Percentiles rank a stretch among this genome's conserved stretches.
Evolutionary conservation across 2,329 filamentous ascomycete species (phyloP).

Genomic region (Aspergillus brasiliensis): DNA sequence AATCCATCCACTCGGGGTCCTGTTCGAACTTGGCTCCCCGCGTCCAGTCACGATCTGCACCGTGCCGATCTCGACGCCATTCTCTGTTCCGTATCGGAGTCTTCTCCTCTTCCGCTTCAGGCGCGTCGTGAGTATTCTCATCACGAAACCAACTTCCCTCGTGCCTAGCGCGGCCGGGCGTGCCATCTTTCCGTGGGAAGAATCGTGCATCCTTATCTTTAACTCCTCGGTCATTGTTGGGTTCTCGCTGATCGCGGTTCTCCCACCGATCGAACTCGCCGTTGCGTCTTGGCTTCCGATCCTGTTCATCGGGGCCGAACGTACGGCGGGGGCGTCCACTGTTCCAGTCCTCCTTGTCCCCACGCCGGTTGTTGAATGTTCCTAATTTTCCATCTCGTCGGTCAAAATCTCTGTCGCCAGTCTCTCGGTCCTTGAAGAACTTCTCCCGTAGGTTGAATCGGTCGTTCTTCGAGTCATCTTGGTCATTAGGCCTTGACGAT

Average conservation of each 20-base stretch:
- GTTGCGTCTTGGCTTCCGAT: constrained; percentile 44
- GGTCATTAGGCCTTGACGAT: constrained; percentile 51
- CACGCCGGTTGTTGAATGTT: constrained; percentile 38
- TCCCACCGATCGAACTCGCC: constrained; percentile 48
- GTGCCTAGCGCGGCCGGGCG: constrained; percentile 62
- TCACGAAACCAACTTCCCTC: constrained; percentile 77
- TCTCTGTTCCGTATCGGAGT: constrained; percentile 63
- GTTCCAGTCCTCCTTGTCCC: constrained; percentile 47
- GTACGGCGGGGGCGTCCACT: constrained; percentile 41
- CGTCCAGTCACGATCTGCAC: constrained; percentile 57
- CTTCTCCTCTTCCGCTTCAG: constrained; percentile 46
- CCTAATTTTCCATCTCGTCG: constrained; percentile 40
- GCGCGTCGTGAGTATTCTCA: constrained; percentile 43
- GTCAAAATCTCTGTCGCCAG: constrained; percentile 39
- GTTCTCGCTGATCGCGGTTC: constrained; percentile 60
- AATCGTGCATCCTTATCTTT: constrained; percentile 59
- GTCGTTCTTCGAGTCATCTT: constrained; percentile 60
- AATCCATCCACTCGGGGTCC: constrained; percentile 90
- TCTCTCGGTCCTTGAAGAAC: constrained; percentile 42
- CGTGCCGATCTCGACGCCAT: constrained; percentile 56
- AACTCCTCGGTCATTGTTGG: constrained; percentile 48
- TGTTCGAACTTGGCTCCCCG: constrained; percentile 64
- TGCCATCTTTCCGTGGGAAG: constrained; percentile 62
- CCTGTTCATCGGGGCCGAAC: constrained; percentile 45
- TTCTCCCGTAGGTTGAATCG: constrained; percentile 63